Conservation (phyloP, 371 early-diverging fungal genomes). For the Dentiscutata heterogama region DNA sequence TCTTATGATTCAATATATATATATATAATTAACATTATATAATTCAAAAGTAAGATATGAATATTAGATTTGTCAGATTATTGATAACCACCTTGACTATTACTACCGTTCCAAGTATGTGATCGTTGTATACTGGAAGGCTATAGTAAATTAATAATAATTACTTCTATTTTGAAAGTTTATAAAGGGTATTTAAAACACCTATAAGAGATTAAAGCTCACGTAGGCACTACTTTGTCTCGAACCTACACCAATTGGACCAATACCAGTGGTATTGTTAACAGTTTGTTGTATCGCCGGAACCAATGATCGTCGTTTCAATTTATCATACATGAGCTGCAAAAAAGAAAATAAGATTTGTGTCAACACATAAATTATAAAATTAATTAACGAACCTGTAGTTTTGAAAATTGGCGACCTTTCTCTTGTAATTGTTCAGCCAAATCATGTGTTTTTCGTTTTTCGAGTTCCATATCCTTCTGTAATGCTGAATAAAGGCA, state of each 20-base stretch:
- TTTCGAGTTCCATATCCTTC: slow-evolving; percentile 67
- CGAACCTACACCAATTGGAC: neutral
- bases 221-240: slow-evolving; percentile 17
- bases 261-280: neutral
- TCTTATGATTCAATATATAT: too few relatives aligned
- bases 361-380: neutral
- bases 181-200: neutral
- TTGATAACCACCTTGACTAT: neutral
- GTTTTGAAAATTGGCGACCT: slow-evolving; percentile 71
- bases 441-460: slow-evolving; percentile 61
- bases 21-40: neutral
- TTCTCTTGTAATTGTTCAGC: slow-evolving; percentile 71
- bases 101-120: neutral
- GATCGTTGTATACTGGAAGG: neutral
- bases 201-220: neutral
- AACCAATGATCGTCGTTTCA: slow-evolving; percentile 62
- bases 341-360: slow-evolving; percentile 11
- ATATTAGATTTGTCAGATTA: neutral
- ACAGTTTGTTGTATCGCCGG: slow-evolving; percentile 48
- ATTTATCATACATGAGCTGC: slow-evolving; percentile 67
- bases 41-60: neutral
- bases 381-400: slow-evolving; percentile 58
- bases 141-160: neutral
- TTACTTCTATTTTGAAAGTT: neutral
- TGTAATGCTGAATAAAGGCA: slow-evolving; percentile 51